These are phyloP conservation scores for Colletotrichum tanaceti DNA, from an alignment of 2,329 filamentous ascomycete species.

Conservation along the genomic window DNA sequence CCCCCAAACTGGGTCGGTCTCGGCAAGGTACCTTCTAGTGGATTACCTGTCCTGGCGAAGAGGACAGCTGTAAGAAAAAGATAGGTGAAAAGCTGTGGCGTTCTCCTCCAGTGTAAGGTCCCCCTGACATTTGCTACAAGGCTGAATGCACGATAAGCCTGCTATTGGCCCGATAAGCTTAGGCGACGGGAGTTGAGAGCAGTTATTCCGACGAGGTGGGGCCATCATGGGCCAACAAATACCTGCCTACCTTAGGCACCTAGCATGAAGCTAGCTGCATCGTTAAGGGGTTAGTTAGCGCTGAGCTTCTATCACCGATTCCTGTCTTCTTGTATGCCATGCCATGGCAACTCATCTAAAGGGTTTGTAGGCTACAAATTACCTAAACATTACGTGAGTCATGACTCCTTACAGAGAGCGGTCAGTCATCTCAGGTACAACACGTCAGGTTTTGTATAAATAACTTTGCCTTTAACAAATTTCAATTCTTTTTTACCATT, in stretches of 20 bases:
- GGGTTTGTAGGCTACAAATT: constrained; percentile 10
- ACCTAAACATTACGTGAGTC: constrained; percentile 36
- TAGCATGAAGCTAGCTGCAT: constrained; percentile 22
- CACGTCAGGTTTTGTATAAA: background rate
- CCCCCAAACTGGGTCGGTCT: constrained; percentile 29
- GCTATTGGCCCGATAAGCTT: constrained; percentile 37
- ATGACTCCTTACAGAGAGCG: constrained; percentile 22
- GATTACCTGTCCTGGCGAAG: constrained; percentile 39
- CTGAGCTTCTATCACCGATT: constrained; percentile 27
- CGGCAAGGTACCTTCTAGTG: constrained; percentile 23
- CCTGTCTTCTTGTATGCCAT: background rate
- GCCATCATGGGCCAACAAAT: background rate
- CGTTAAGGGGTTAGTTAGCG: constrained; percentile 30
- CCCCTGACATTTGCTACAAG: constrained; percentile 21
- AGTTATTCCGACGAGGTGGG: constrained; percentile 23
- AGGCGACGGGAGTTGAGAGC: constrained; percentile 24
- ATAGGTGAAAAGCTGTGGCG: constrained; percentile 32
- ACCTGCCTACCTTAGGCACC: too few species aligned
- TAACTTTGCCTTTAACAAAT: background rate
- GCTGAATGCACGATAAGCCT: constrained; percentile 32
- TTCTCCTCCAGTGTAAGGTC: background rate
- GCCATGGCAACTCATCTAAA: background rate
- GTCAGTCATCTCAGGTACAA: constrained; percentile 5
- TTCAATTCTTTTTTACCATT: background rate
- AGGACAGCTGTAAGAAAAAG: constrained; percentile 40